Evolutionary conservation across 2,329 filamentous ascomycete species (phyloP), one percentile per base, ranked within the genome.

Genomic region (Pestalotiopsis sp.): DNA sequence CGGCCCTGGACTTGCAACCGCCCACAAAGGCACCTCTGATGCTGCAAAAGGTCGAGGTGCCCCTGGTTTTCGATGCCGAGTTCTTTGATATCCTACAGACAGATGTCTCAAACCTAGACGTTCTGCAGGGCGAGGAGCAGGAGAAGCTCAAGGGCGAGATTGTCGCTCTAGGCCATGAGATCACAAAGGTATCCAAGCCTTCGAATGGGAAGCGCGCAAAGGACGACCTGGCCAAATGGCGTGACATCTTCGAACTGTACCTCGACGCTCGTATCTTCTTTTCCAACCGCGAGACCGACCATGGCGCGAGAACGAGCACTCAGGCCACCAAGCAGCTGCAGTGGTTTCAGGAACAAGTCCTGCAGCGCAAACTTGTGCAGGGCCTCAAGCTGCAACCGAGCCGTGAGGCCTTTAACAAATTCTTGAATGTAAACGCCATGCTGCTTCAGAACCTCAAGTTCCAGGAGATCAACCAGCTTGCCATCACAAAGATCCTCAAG

Each of bases 361-460:
- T 87, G 23, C 84, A 86, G 69, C 86, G 87, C 52, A 85, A 87
- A 13, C 81, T 94, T 4, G 82, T 87, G 38, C 84, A 84, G 23
- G 82, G 83, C 63, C 91, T 95, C 80, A 92, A 90, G 78, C 85
- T 92, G 62, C 83, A 87, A 27, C 86, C 90, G 66, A 94, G 92
- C 72, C 83, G 84, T 25, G 76, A 82, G 9, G 91, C 93, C 1
- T 87, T 94, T 64, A 82, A 87, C 66, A 86, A 86, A 27, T 97
- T 97, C 75, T 80, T 95, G 70, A 82, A 86, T 62, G 85, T 97
- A 73, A 97, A 97, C 76, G 83, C 88, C 27, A 86, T 88, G 66
- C 85, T 97, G n/a, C 84, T 97, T n/a, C 91, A 91, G 70, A 92
- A 92, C 65, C 85, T 97, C 72, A 90, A 91, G 69, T 97, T 97